Evolutionary conservation across 495 filamentous ascomycete genomes (phyloP).

Genomic region (Durotheca rogersii): DNA sequence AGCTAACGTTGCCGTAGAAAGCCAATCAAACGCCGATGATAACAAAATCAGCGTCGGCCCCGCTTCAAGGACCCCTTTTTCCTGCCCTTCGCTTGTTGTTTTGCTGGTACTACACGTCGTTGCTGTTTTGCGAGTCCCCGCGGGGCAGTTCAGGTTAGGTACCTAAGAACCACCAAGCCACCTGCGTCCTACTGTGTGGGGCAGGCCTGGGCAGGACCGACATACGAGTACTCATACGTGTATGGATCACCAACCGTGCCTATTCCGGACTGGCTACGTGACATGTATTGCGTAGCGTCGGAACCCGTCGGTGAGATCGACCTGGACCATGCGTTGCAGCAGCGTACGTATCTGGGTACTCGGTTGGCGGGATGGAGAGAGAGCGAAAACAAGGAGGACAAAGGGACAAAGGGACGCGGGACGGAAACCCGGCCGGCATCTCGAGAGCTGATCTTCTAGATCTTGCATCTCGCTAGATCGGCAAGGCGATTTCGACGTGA

Average conservation of each 20-base stretch:
- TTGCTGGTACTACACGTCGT: too few relatives aligned
- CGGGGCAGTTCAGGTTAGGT: conserved; percentile 9
- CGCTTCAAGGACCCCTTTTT: conserved; percentile 20
- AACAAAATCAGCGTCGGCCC: conserved; percentile 15
- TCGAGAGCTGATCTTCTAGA: conserved; percentile 17
- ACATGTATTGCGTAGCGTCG: too few relatives aligned
- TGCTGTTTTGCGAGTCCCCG: conserved; percentile 9
- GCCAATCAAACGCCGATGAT: conserved; percentile 22
- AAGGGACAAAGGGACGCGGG: too few relatives aligned
- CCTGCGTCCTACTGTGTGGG: conserved; percentile 26
- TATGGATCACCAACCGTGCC: too few relatives aligned
- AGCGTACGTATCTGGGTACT: background rate
- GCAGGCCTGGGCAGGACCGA: too few relatives aligned
- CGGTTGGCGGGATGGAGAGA: background rate
- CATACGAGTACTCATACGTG: too few relatives aligned
- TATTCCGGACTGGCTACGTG: too few relatives aligned
- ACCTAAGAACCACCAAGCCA: background rate
- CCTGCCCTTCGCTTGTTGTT: too few relatives aligned
- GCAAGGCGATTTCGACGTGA: conserved; percentile 6
- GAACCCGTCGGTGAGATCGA: too few relatives aligned
- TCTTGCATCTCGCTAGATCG: conserved; percentile 27
- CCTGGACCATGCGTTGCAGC: too few relatives aligned
- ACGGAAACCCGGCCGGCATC: background rate
- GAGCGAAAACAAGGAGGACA: too few relatives aligned
- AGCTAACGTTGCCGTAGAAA: too few relatives aligned